phyloP scores from a whole-genome alignment of 2,329 filamentous ascomycete genomes.

The Diaporthe caulivora region DNA sequence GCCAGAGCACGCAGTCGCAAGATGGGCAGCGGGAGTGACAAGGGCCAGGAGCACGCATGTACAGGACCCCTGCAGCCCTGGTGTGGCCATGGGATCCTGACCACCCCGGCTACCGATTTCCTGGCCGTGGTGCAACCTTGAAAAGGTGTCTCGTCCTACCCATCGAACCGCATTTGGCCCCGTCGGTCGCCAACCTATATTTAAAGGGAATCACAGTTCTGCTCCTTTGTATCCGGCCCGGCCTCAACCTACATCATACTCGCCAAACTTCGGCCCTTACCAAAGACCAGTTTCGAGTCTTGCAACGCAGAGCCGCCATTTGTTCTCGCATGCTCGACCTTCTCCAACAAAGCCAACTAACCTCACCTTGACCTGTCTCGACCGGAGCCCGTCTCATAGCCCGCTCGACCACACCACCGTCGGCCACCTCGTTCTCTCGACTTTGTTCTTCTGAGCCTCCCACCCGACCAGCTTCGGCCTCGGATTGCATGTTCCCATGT shows the following conservation, averaged over 20 bases:
- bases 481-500: slow-evolving; percentile 48
- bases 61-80: slow-evolving; percentile 24
- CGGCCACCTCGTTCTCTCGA: slow-evolving; percentile 8
- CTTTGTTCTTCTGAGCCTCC: slow-evolving; percentile 7
- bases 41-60: slow-evolving; percentile 14
- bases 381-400: slow-evolving; percentile 35
- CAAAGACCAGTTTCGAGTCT: slow-evolving; percentile 37
- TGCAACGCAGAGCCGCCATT: slow-evolving; percentile 17
- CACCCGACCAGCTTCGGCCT: background rate
- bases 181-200: slow-evolving; percentile 38
- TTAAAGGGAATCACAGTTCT: slow-evolving; percentile 28
- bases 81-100: slow-evolving; percentile 37
- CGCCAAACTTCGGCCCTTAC: slow-evolving; percentile 34
- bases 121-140: slow-evolving; percentile 24
- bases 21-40: slow-evolving; percentile 17
- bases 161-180: slow-evolving; percentile 35
- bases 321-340: slow-evolving; percentile 8
- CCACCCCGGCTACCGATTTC: slow-evolving; percentile 31
- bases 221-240: slow-evolving; percentile 23
- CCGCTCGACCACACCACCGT: slow-evolving; percentile 32
- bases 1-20: slow-evolving; percentile 6
- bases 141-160: slow-evolving; percentile 33
- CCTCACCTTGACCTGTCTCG: slow-evolving; percentile 37
- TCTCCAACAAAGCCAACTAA: slow-evolving; percentile 31
- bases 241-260: slow-evolving; percentile 9